Percentiles rank a stretch among this genome's conserved stretches.
Evolutionary conservation across 2,329 filamentous ascomycete species (phyloP).

Genomic region (Exophiala calicioides): DNA sequence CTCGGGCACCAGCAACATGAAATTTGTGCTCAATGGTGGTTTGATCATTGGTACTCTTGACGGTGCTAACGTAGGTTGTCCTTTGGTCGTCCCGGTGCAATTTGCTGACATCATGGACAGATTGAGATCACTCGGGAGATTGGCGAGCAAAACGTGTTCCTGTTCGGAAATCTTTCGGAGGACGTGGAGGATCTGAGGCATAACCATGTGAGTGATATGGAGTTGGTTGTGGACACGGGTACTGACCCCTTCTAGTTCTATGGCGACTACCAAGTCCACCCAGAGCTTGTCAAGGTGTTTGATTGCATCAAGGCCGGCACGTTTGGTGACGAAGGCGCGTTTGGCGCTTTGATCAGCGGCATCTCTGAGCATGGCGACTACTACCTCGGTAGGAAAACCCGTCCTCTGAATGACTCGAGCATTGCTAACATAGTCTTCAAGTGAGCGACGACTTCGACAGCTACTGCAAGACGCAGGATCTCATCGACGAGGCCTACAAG

Average conservation of each 20-base stretch:
- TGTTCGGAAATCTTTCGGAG: slow-evolving; percentile 93
- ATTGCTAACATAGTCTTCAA: slow-evolving; percentile 3
- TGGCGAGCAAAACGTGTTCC: slow-evolving; percentile 95
- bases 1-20: slow-evolving; percentile 96
- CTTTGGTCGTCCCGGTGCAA: no score
- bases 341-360: slow-evolving; percentile 78
- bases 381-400: slow-evolving; percentile 61
- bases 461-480: slow-evolving; percentile 84
- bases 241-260: slow-evolving; percentile 56
- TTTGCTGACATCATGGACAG: slow-evolving; percentile 42
- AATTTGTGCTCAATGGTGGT: slow-evolving; percentile 96
- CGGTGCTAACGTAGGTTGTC: slow-evolving; percentile 68
- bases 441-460: slow-evolving; percentile 97
- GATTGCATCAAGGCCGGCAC: slow-evolving; percentile 73
- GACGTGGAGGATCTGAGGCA: slow-evolving; percentile 96
- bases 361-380: slow-evolving; percentile 94
- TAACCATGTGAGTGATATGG: slow-evolving; percentile 56
- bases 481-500: slow-evolving; percentile 89
- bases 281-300: slow-evolving; percentile 78
- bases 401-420: not conserved
- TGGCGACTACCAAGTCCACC: slow-evolving; percentile 73
- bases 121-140: slow-evolving; percentile 98
- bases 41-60: slow-evolving; percentile 98
- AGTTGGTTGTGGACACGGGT: not conserved
- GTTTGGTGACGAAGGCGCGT: slow-evolving; percentile 78